Conservation (phyloP, 176 grass and related monocot species). For the Hyparrhenia diplandra region DNA sequence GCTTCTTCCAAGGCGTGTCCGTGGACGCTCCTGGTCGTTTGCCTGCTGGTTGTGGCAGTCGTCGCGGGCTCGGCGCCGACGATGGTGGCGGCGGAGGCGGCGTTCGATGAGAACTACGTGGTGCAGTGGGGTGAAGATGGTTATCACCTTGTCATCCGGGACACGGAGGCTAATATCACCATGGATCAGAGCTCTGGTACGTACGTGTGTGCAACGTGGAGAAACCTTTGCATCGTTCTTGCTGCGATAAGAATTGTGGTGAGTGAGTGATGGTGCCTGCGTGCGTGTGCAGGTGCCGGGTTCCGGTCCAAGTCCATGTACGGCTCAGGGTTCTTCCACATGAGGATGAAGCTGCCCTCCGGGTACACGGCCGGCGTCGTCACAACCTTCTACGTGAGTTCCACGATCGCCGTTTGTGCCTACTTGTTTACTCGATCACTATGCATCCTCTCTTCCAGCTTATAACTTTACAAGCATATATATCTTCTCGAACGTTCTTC, state of each 20-base stretch:
- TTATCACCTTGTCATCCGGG: constrained; percentile 30
- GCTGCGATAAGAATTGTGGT: too few species aligned
- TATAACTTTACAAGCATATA: too few species aligned
- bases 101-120: constrained; percentile 58
- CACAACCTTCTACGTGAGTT: constrained; percentile 60
- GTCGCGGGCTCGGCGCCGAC: background rate
- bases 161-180: constrained; percentile 44
- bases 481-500: background rate
- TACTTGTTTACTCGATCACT: background rate
- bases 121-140: constrained; percentile 44
- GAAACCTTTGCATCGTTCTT: too few species aligned
- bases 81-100: background rate
- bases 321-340: constrained; percentile 62
- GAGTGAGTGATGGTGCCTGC: too few species aligned
- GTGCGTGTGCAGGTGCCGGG: constrained; percentile 53
- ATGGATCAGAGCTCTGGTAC: constrained; percentile 67
- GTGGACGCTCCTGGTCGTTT: background rate
- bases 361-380: constrained; percentile 65
- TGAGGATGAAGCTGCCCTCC: constrained; percentile 57
- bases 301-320: constrained; percentile 58
- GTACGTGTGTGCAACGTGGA: too few species aligned
- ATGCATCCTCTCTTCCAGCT: background rate
- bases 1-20: background rate
- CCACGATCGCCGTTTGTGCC: background rate
- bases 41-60: background rate